Base-by-base conservation (phyloP, 2,329 filamentous ascomycete species). In the Colletotrichum tropicale region DNA sequence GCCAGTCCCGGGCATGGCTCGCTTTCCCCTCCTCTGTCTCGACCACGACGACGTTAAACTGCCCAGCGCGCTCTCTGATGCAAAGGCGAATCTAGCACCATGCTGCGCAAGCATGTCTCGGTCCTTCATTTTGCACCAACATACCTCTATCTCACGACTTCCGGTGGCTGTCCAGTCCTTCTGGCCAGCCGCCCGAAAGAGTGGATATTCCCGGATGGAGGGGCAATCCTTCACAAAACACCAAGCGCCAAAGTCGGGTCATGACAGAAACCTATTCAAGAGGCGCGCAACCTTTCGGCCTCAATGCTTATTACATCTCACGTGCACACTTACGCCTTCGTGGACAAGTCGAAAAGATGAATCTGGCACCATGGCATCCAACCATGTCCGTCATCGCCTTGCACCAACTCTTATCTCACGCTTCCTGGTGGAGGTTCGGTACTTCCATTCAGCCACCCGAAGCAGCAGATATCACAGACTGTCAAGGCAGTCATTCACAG, bases 391-490 rank as follows among this genome's bases (percentile, higher is more conserved):
- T 18, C 38, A 43, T 43, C 38, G 18, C 38, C 9, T 10, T 43
- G 8, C 18, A 43, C 2, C 2, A 3, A 43, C 38, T n/a, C 38
- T n/a, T n/a, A 10, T 43, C 38, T 43, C 9, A 43, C 38, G 8
- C 1, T 43, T 43, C 38, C 8, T n/a, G 1, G 18, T 0, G 38
- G 0, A 0, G 16, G 38, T n/a, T 43, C 16, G 5, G 38, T 43
- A 0, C 38, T 43, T 43, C n/a, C n/a, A n/a, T n/a, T n/a, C n/a
- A n/a, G n/a, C n/a, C n/a, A n/a, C n/a, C n/a, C n/a, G n/a, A 18
- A 43, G 18, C 38, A 0, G 38, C n/a, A 43, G 38, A n/a, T n/a
- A 43, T n/a, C 38, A 43, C 18, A 18, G 8, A n/a, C 16, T 43
- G 0, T 18, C 36, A 18, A 0, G 16, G 36, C 36, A 43, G 7